Evolutionary conservation across 352 stramenopile species (phyloP).

Genomic region (Pythium aquatile): DNA sequence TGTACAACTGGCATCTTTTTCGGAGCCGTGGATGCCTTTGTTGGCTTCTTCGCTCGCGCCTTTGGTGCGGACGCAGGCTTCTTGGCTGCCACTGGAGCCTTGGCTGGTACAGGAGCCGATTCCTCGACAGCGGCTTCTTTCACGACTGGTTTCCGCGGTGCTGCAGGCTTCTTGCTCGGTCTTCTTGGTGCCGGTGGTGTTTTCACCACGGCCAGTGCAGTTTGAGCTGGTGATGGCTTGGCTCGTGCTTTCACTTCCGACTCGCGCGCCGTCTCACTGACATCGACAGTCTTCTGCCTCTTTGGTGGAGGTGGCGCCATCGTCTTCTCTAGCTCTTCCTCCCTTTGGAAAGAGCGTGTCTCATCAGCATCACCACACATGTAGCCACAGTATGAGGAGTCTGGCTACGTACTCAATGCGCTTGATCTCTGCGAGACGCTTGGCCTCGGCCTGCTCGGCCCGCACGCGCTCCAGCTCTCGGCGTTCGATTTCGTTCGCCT

Average conservation of each 20-base stretch:
- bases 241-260: not conserved
- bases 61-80: not conserved
- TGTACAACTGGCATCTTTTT: not conserved
- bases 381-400: too few relatives aligned
- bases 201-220: not conserved
- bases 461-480: conserved; percentile 39
- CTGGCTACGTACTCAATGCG: conserved; percentile 25
- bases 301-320: conserved; percentile 18
- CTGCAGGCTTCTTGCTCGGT: conserved; percentile 22
- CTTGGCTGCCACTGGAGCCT: not conserved
- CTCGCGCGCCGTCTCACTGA: not conserved
- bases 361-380: not conserved
- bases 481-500: conserved; percentile 39
- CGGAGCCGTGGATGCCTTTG: not conserved
- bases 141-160: conserved; percentile 9
- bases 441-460: conserved; percentile 30
- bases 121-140: conserved; percentile 9
- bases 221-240: not conserved
- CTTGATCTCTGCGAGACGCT: conserved; percentile 35
- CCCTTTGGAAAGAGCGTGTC: conserved; percentile 13
- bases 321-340: conserved; percentile 18
- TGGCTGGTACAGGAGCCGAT: not conserved
- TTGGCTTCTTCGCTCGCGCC: not conserved
- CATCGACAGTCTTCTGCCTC: conserved; percentile 18
- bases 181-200: conserved; percentile 6